These are phyloP conservation scores for Blastomyces parvus DNA, from an alignment of 2,329 filamentous ascomycete genomes.

Conservation along the genomic window DNA sequence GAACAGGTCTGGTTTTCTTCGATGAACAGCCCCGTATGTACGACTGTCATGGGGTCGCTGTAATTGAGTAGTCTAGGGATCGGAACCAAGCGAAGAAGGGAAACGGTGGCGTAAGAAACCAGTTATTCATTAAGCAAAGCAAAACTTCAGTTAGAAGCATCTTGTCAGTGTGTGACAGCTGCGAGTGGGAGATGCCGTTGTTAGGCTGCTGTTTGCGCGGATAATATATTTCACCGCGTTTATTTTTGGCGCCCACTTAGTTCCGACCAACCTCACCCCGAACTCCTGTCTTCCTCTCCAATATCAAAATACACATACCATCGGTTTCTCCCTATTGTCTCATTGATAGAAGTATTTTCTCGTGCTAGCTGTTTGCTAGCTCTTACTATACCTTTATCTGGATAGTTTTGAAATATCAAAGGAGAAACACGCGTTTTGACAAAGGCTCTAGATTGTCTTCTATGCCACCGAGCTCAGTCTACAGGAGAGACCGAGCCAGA, in stretches of 20 bases:
- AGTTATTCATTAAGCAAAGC: no score
- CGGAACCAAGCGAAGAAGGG: no score
- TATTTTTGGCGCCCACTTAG: background rate
- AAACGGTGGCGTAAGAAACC: no score
- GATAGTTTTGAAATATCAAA: background rate
- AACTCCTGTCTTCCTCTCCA: background rate
- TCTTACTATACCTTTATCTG: background rate
- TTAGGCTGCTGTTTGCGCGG: no score
- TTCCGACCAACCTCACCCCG: background rate
- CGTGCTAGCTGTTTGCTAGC: background rate
- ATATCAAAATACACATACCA: background rate
- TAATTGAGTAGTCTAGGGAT: no score
- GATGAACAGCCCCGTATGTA: no score
- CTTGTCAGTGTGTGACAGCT: no score
- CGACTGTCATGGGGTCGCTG: no score
- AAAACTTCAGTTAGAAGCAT: no score
- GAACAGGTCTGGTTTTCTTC: no score
- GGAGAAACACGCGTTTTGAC: background rate
- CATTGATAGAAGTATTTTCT: background rate
- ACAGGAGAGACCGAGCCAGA: background rate
- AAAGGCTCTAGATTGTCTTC: background rate
- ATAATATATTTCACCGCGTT: background rate
- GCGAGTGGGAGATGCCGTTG: no score
- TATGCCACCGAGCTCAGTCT: background rate
- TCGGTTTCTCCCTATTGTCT: background rate